Evolutionary conservation across 1,284 basidiomycete genomes (phyloP), one percentile per base, ranked within the genome.

Genomic region (Kalmanozyma brasiliensis): DNA sequence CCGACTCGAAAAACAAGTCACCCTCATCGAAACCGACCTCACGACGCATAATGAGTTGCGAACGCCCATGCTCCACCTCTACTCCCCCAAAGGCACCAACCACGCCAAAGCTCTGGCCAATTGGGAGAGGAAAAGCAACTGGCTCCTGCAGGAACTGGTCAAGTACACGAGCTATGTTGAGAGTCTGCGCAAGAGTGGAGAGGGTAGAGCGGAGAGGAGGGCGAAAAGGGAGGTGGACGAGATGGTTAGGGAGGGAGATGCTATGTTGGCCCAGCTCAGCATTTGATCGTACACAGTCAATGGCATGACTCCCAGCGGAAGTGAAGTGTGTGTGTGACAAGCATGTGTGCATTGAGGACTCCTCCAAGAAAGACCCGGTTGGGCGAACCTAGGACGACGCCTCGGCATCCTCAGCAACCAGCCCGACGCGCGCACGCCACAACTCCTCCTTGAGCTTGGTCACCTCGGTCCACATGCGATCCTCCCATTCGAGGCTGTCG

Each of bases 141-240:
- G 92, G 82, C 84, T 98, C 38, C 85, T 94, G 52, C 88, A 90
- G 14, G 95, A 98, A 84, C 91, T 93, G 45, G 91, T 93, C 81
- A 98, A 98, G 82, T 98, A 96, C 83, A 89, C 93, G 49, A 91
- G 90, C n/a, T 98, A 98, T 82, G 89, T 94, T 59, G 93, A 96
- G 65, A 91, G 91, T 8, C 85, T 98, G 16, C 46, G 30, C 20
- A 38, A 36, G 17, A 66, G 72, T 33, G 49, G 34, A 16, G 57
- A 71, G 30, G 20, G 63, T 7, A 64, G 64, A 40, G 62, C 60
- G 3, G 72, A 76, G 16, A 63, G 63, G 34, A 52, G 51, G 24
- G 73, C 43, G 1, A 61, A 57, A 40, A 37, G 63, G n/a, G 68
- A 68, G 42, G 59, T 77, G 1, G 67, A 77, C 17, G 52, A 49